Conservation (phyloP, 139 green algal species). For the Limnomonas spitsbergensis region DNA sequence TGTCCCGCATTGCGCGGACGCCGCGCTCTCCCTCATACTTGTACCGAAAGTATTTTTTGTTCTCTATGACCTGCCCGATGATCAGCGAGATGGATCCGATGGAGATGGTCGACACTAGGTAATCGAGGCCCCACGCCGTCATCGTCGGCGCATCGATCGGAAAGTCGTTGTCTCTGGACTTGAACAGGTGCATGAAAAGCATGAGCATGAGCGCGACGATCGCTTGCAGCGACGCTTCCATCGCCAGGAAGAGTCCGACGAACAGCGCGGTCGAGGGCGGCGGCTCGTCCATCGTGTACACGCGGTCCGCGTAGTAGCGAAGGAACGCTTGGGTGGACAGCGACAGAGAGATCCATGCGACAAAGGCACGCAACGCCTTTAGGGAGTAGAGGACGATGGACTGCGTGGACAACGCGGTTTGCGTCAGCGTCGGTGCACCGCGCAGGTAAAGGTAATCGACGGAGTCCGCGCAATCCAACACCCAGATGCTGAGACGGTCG, state of each 20-base stretch:
- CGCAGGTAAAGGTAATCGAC: neutral
- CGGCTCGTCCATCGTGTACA: neutral
- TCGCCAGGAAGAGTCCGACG: neutral
- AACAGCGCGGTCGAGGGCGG: neutral
- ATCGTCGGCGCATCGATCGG: conserved; percentile 8
- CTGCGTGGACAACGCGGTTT: neutral
- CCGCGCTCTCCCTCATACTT: conserved; percentile 4
- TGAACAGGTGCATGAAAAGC: neutral
- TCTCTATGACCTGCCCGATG: neutral
- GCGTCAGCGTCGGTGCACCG: neutral
- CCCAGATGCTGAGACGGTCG: neutral
- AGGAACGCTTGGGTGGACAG: neutral
- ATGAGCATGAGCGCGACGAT: neutral
- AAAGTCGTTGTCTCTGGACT: too few relatives aligned
- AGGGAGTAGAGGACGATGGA: neutral
- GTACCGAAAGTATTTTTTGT: conserved; percentile 18
- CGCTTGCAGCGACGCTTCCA: conserved; percentile 1
- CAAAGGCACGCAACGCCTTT: neutral
- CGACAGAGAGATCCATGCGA: neutral
- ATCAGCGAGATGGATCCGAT: neutral
- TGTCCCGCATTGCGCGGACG: neutral
- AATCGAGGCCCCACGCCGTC: neutral
- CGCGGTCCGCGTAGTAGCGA: neutral
- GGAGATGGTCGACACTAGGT: neutral
- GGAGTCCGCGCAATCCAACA: neutral